Conservation (phyloP, 306 rosid genomes). For the Lathyrus oleraceus region DNA sequence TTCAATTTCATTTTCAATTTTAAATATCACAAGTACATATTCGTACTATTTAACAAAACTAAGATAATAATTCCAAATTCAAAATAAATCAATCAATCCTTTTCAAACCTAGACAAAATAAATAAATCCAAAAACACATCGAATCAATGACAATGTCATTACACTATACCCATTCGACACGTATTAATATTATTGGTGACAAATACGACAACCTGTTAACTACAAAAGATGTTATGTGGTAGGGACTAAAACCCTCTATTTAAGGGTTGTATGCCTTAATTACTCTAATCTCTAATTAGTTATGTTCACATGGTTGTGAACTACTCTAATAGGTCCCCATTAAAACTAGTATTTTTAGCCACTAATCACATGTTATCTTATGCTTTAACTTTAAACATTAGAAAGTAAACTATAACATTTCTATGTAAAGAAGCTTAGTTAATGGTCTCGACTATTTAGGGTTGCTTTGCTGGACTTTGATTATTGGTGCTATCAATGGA, state of each 20-base stretch:
- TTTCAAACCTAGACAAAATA: not conserved
- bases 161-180: slow-evolving; percentile 20
- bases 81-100: not conserved
- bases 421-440: slow-evolving; percentile 28
- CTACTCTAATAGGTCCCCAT: slow-evolving; percentile 25
- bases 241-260: slow-evolving; percentile 4
- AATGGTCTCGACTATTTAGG: slow-evolving; percentile 3
- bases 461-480: slow-evolving; percentile 26
- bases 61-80: slow-evolving; percentile 6
- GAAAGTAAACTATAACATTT: slow-evolving; percentile 33
- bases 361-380: slow-evolving; percentile 37
- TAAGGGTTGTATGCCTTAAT: slow-evolving; percentile 13
- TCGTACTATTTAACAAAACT: not conserved
- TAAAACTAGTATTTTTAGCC: slow-evolving; percentile 37
- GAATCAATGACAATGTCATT: not conserved
- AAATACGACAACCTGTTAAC: slow-evolving; percentile 36
- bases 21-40: not conserved
- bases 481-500: slow-evolving; percentile 5
- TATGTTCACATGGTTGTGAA: slow-evolving; percentile 60
- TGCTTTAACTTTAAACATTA: slow-evolving; percentile 38
- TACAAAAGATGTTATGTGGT: slow-evolving; percentile 46
- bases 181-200: slow-evolving; percentile 18
- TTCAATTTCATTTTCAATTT: not conserved
- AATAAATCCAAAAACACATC: not conserved
- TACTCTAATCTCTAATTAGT: slow-evolving; percentile 26